These are phyloP conservation scores for Saccharomycopsis capsularis DNA, from an alignment of 805 yeast species.

Conservation along the genomic window DNA sequence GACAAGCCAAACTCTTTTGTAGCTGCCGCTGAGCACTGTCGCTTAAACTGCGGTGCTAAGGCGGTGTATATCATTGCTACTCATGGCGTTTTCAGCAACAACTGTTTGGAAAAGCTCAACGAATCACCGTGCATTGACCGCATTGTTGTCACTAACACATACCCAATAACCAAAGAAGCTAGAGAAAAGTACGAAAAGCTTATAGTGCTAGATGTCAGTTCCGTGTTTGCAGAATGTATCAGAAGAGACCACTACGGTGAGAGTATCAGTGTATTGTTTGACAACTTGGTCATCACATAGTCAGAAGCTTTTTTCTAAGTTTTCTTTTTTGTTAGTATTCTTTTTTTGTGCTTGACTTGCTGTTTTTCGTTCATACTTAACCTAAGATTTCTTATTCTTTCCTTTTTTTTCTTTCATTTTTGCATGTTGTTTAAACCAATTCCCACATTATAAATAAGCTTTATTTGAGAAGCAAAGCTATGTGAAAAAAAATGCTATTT, in stretches of 20 bases:
- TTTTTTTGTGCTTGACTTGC: background rate
- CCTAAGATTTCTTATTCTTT: too few species aligned
- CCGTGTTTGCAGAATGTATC: slow-evolving; percentile 95
- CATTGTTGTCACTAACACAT: slow-evolving; percentile 92
- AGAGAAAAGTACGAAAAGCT: slow-evolving; percentile 58
- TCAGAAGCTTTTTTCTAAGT: slow-evolving; percentile 4
- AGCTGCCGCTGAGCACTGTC: slow-evolving; percentile 96
- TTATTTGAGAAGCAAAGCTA: too few species aligned
- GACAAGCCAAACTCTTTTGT: slow-evolving; percentile 91
- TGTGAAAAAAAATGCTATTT: too few species aligned
- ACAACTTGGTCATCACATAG: slow-evolving; percentile 57
- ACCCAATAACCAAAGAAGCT: slow-evolving; percentile 70
- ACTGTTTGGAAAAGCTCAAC: slow-evolving; percentile 73
- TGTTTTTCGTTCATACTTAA: background rate
- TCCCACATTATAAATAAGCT: too few species aligned
- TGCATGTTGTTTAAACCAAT: too few species aligned
- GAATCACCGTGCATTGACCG: slow-evolving; percentile 79
- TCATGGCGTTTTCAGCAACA: slow-evolving; percentile 89
- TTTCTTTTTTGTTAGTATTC: background rate
- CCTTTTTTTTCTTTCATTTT: too few species aligned
- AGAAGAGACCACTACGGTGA: slow-evolving; percentile 99
- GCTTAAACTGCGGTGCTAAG: slow-evolving; percentile 93
- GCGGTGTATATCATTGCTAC: slow-evolving; percentile 87
- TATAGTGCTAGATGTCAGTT: slow-evolving; percentile 84
- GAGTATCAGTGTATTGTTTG: slow-evolving; percentile 87